Evolutionary conservation across 768 basidiomycete genomes (phyloP), one percentile per base, ranked within the genome.

Genomic region (Auriscalpium vulgare): DNA sequence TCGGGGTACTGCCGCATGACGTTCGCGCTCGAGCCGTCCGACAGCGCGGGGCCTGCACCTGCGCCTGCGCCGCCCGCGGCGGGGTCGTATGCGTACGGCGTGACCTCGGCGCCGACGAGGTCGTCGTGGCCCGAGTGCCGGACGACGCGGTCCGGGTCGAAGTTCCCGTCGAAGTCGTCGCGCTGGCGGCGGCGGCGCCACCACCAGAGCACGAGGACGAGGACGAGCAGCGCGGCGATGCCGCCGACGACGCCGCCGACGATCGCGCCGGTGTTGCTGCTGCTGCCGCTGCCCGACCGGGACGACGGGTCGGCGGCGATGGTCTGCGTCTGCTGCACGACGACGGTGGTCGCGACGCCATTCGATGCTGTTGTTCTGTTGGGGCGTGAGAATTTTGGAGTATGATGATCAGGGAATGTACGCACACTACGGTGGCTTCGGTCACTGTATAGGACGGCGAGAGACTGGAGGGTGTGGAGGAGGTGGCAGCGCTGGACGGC

Each of bases 121-220:
- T 63, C 62, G 8, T 54, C 44, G 61, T 65, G 16, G 36, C 50
- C 67, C 17, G 14, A 36, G 36, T 67, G 69, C 10, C 62, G 63
- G 3, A 69, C 59, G 46, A 78, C 71, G 6, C 71, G 72, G 56
- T 78, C 78, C 0, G 77, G 78, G 40, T 78, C 77, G 56, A 78
- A 78, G 68, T 79, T 70, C 51, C 78, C 77, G 54, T 78, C 77
- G 47, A 78, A 78, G 29, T 79, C 77, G 55, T 76, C 71, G 37
- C 63, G 59, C n/a, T 47, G 53, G 46, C 56, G 58, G 38, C 67
- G 63, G 19, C 65, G 65, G 44, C 68, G 66, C 65, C 68, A 71
- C 56, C 66, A 58, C 34, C 68, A 56, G 10, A 70, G 53, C 23
- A 63, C 62, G 38, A 65, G 49, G n/a, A 69, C 29, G 38, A 71